Percentiles rank a stretch among this genome's conserved stretches.
These are phyloP conservation scores for Talinum fruticosum DNA, from an alignment of 148 eudicot species.

Conservation along the genomic window DNA sequence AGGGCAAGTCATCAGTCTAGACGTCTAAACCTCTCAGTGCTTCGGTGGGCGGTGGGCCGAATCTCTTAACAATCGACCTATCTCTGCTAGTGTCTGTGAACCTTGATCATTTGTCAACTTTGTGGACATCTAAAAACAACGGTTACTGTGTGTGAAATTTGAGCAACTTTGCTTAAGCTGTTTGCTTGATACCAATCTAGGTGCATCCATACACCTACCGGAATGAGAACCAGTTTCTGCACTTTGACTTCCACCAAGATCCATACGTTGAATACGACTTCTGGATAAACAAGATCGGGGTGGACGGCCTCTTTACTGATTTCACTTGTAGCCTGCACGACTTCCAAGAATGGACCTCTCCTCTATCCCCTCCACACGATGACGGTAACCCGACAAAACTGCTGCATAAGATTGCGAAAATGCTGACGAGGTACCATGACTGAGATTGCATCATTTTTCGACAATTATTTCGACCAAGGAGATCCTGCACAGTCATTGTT, in stretches of 20 bases:
- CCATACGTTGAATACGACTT: constrained; percentile 68
- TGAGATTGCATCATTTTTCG: constrained; percentile 8
- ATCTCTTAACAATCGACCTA: background rate
- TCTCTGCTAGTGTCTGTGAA: background rate
- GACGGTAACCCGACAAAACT: constrained; percentile 34
- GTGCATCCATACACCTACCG: constrained; percentile 93
- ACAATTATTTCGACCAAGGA: background rate
- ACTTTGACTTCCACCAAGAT: constrained; percentile 75
- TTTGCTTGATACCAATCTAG: constrained; percentile 32
- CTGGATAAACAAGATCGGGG: constrained; percentile 79
- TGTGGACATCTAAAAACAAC: too few species aligned
- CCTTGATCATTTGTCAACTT: too few species aligned
- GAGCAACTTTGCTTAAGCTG: background rate
- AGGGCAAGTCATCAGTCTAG: background rate
- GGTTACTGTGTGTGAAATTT: too few species aligned
- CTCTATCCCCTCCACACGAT: constrained; percentile 29
- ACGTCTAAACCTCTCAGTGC: background rate
- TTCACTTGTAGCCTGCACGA: constrained; percentile 85
- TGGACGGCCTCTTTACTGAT: constrained; percentile 92
- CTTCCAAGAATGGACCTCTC: constrained; percentile 71
- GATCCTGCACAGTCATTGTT: background rate
- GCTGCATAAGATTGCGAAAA: constrained; percentile 47
- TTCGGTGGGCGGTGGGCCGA: too few species aligned
- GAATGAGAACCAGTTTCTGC: constrained; percentile 70
- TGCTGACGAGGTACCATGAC: constrained; percentile 26